A percentile compares a stretch with the other conserved stretches of the same genome.
phyloP scores from a whole-genome alignment of 2,329 filamentous ascomycete species.

The Penicillium sp. region DNA sequence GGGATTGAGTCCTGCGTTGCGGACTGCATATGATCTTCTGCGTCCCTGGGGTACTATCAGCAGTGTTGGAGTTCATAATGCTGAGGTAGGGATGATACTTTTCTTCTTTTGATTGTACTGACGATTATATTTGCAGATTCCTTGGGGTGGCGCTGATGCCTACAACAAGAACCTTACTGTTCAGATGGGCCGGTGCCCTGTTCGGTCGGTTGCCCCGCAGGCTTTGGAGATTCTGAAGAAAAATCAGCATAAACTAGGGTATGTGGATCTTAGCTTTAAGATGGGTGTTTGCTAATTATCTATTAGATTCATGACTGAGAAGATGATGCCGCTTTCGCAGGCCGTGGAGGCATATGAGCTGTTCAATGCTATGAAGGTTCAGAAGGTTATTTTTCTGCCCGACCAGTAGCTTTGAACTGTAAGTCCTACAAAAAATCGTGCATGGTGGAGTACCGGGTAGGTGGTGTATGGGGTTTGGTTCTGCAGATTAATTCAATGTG shows the following conservation, averaged over 20 bases:
- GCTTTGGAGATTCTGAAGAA: slow-evolving; percentile 64
- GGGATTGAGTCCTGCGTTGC: slow-evolving; percentile 66
- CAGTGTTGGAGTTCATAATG: slow-evolving; percentile 75
- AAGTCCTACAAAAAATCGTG: neutral
- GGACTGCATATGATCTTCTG: slow-evolving; percentile 68
- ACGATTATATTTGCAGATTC: slow-evolving; percentile 51
- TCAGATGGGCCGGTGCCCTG: slow-evolving; percentile 76
- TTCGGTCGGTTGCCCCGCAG: slow-evolving; percentile 67
- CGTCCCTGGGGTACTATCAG: slow-evolving; percentile 72
- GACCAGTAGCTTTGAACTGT: slow-evolving; percentile 30
- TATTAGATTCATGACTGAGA: slow-evolving; percentile 73
- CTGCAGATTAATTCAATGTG: too few species aligned
- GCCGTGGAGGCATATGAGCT: slow-evolving; percentile 68
- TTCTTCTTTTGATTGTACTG: neutral
- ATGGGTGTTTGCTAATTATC: slow-evolving; percentile 12
- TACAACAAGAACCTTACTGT: slow-evolving; percentile 68
- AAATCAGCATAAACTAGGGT: slow-evolving; percentile 67
- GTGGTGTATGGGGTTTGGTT: neutral
- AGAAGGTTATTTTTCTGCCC: slow-evolving; percentile 69
- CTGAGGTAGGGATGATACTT: slow-evolving; percentile 52
- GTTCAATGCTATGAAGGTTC: slow-evolving; percentile 70
- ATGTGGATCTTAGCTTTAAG: slow-evolving; percentile 29
- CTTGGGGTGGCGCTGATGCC: slow-evolving; percentile 65
- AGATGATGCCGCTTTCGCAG: slow-evolving; percentile 67
- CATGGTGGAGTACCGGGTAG: neutral